A percentile compares a stretch with the other conserved stretches of the same genome.
Conservation (phyloP, 2,329 filamentous ascomycete genomes). For the Fusarium sp. region DNA sequence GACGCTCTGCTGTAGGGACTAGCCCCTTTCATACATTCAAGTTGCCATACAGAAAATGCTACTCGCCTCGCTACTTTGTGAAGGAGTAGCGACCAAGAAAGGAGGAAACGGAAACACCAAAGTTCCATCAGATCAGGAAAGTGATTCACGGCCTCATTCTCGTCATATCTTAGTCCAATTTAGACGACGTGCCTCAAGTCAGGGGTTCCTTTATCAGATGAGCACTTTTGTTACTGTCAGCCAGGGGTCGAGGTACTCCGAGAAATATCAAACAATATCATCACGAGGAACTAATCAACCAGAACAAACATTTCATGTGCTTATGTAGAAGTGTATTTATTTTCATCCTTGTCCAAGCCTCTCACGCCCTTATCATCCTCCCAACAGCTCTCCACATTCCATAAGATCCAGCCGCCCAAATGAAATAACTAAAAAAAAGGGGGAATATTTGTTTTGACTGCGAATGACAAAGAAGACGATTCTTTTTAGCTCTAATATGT, state of each 20-base stretch:
- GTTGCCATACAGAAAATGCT: background rate
- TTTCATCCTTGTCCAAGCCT: constrained; percentile 18
- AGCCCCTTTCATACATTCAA: background rate
- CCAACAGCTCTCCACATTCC: constrained; percentile 6
- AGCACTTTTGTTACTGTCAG: background rate
- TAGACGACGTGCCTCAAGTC: background rate
- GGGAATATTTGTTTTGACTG: constrained; percentile 39
- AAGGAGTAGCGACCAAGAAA: background rate
- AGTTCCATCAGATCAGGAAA: background rate
- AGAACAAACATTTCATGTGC: background rate
- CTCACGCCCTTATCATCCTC: background rate
- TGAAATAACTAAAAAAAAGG: constrained; percentile 25
- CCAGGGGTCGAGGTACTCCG: background rate
- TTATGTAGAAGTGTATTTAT: constrained; percentile 21
- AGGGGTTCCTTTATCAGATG: background rate
- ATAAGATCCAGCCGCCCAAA: constrained; percentile 24
- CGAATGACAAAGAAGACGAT: constrained; percentile 40
- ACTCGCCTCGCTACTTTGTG: background rate
- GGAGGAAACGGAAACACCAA: background rate
- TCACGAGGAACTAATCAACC: background rate
- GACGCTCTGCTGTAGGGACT: background rate
- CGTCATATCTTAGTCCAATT: background rate
- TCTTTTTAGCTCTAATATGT: constrained; percentile 43
- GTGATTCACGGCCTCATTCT: background rate
- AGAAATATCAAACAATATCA: background rate